Evolutionary conservation across 192 early-diverging fungal species (phyloP).

Genomic region (Blastocladiella britannica): DNA sequence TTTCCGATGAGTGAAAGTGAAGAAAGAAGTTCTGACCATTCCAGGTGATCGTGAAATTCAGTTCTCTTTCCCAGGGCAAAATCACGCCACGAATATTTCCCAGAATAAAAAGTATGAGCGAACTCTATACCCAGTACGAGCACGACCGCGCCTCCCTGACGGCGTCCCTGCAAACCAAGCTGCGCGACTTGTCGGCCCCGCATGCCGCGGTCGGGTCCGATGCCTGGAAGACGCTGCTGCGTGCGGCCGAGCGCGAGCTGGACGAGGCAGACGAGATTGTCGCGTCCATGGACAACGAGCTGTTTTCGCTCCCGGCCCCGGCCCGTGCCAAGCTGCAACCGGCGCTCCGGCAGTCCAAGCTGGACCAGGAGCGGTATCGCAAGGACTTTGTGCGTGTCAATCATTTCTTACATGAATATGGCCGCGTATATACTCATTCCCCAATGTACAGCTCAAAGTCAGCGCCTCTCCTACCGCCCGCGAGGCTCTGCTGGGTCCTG

Average conservation of each 20-base stretch:
- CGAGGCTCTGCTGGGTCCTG: slow-evolving; percentile 35
- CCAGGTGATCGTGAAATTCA: too few relatives aligned
- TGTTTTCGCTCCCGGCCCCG: slow-evolving; percentile 44
- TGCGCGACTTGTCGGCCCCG: neutral
- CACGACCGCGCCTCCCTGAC: neutral
- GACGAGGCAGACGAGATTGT: slow-evolving; percentile 83
- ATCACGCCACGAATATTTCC: too few relatives aligned
- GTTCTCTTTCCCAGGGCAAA: too few relatives aligned
- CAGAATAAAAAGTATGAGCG: neutral
- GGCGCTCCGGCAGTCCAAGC: slow-evolving; percentile 46
- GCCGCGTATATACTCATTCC: too few relatives aligned
- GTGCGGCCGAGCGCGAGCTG: slow-evolving; percentile 59
- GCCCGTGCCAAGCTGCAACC: slow-evolving; percentile 42
- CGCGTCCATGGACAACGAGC: slow-evolving; percentile 85
- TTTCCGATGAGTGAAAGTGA: too few relatives aligned
- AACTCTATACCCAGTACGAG: neutral
- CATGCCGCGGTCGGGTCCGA: slow-evolving; percentile 15
- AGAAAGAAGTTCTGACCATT: too few relatives aligned
- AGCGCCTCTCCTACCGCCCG: slow-evolving; percentile 18
- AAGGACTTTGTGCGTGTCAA: slow-evolving; percentile 46
- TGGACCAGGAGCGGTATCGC: slow-evolving; percentile 57
- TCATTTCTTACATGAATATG: too few relatives aligned
- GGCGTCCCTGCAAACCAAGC: neutral
- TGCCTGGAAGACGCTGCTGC: slow-evolving; percentile 46
- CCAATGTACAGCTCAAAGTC: too few relatives aligned